Evolutionary conservation across 1,284 basidiomycete genomes (phyloP), one percentile per base, ranked within the genome.

Genomic region (Apiotrichum montevideense): DNA sequence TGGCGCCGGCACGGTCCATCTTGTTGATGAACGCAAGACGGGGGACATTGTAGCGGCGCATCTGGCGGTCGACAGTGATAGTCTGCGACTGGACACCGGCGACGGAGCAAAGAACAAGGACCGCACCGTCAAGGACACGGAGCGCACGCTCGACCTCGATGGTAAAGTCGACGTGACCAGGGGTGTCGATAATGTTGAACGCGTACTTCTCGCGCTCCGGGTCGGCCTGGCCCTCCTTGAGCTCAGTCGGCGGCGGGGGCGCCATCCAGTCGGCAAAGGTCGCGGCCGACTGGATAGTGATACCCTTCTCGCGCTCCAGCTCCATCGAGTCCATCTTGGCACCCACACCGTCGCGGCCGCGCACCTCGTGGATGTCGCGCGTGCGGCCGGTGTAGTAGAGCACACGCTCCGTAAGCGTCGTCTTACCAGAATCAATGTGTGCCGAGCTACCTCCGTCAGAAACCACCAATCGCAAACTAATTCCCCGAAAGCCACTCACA

Each of bases 271-370:
- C 92, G 70, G 92, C 96, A 78, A 95, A 98, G 0, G 96, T 98
- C 2, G 96, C 96, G 4, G 96, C 95, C 68, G 89, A 93, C 78
- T 99, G 95, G 65, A 99, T 99, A 35, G 96, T 98, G 71, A 99
- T 99, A 49, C 95, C 96, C 79, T 99, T 98, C 78, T 98, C 96
- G 50, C 95, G 82, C 76, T 99, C 96, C 7, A 99, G 82, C 67
- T 98, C 96, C 95, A 99, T 99, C 70, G 87, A 90, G 78, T 99
- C 95, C 96, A 99, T 99, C 81, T 99, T 98, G 32, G 95, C 96
- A 51, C 95, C 96, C 32, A 98, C 93, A 51, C 87, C 86, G 76
- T 98, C 95, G 55, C 88, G 83, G 43, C 96, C 96, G 66, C 96
- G 83, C 61, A 96, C 95, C 83, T 99, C 96, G 74, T 99, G 96